These are phyloP conservation scores for Sclerotinia spermophila DNA, from an alignment of 2,329 filamentous ascomycete species.

Conservation along the genomic window DNA sequence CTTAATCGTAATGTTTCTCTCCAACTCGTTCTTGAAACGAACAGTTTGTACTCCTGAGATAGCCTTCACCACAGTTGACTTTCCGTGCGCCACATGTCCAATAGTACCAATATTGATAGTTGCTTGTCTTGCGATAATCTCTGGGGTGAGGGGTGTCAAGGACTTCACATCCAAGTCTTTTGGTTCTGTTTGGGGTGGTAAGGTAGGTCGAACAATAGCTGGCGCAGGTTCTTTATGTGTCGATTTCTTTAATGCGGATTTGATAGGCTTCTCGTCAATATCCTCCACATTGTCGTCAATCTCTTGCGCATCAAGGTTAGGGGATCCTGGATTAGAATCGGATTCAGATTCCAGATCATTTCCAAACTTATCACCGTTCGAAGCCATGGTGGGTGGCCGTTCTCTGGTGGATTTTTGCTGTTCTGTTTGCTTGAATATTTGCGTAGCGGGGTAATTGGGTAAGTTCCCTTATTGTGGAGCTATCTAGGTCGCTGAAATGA, in stretches of 20 bases:
- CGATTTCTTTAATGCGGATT: conserved; percentile 83
- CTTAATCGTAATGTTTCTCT: conserved; percentile 99
- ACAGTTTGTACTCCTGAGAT: conserved; percentile 99
- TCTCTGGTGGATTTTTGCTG: conserved; percentile 19
- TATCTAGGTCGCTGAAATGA: neutral
- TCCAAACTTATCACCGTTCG: conserved; percentile 59
- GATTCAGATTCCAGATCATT: conserved; percentile 73
- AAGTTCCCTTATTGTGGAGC: neutral
- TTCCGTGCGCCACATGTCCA: conserved; percentile 97
- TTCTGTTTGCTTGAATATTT: conserved; percentile 14
- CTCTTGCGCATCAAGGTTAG: conserved; percentile 46
- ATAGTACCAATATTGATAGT: conserved; percentile 99
- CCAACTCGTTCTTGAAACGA: conserved; percentile 98
- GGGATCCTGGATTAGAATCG: conserved; percentile 54
- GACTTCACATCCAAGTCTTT: conserved; percentile 77
- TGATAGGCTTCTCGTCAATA: conserved; percentile 61
- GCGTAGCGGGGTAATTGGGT: conserved; percentile 22
- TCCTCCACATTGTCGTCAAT: conserved; percentile 57
- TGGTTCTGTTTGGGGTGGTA: conserved; percentile 91
- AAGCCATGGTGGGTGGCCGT: conserved; percentile 35
- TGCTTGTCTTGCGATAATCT: conserved; percentile 96
- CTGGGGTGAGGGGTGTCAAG: conserved; percentile 82
- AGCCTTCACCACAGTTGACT: conserved; percentile 97
- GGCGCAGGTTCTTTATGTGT: conserved; percentile 53
- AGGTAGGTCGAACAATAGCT: conserved; percentile 57